Conservation (phyloP, 1,284 basidiomycete species). For the Boletus semigastroideus region DNA sequence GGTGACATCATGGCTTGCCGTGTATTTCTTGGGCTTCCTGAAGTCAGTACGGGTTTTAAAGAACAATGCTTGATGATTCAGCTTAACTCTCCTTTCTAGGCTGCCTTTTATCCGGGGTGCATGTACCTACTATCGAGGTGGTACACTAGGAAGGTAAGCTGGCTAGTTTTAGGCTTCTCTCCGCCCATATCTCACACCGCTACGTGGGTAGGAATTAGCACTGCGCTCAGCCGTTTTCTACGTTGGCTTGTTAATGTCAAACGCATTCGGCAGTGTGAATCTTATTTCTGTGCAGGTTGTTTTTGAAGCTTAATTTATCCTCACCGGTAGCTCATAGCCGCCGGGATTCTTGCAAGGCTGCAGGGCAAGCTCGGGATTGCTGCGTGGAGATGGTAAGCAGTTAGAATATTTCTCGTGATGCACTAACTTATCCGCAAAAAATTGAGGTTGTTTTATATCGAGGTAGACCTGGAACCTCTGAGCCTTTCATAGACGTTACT, state of each 20-base stretch:
- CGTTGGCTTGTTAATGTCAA: conserved; percentile 66
- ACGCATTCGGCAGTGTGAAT: conserved; percentile 71
- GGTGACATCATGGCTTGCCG: conserved; percentile 57
- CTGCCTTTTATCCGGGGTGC: conserved; percentile 64
- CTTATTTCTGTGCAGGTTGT: conserved; percentile 6
- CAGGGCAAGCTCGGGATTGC: conserved; percentile 64
- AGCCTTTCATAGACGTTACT: background rate
- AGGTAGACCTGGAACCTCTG: conserved; percentile 36
- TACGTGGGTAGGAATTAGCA: conserved; percentile 51
- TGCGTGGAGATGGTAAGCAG: conserved; percentile 67
- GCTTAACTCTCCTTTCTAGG: conserved; percentile 27
- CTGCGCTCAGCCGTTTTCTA: conserved; percentile 72
- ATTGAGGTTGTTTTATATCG: conserved; percentile 58
- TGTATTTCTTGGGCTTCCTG: conserved; percentile 63
- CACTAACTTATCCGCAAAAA: background rate
- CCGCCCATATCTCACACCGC: background rate
- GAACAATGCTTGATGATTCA: background rate
- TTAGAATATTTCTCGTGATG: background rate
- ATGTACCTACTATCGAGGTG: conserved; percentile 63
- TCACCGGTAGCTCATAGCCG: conserved; percentile 53
- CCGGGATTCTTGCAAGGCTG: conserved; percentile 69
- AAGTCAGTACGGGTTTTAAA: conserved; percentile 33
- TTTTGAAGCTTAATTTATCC: background rate
- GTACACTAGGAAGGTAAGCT: conserved; percentile 60
- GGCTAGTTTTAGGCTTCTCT: background rate